Percentiles rank a stretch among this genome's conserved stretches.
Conservation (phyloP, 2,329 filamentous ascomycete genomes). For the Fusarium liriodendri region DNA sequence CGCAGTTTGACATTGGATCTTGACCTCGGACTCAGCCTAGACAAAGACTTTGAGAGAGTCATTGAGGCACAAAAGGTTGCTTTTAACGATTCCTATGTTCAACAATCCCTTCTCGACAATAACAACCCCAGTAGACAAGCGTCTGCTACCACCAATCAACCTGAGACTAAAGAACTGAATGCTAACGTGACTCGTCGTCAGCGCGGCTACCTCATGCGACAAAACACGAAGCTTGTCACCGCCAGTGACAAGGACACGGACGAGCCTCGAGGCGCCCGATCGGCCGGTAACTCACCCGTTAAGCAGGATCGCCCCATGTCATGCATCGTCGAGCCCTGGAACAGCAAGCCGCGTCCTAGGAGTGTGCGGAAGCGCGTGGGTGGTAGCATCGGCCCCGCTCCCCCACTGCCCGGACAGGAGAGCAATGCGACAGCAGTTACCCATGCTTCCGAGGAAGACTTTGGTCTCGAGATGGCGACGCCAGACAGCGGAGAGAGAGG, state of each 20-base stretch:
- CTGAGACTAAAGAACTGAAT: slow-evolving; percentile 49
- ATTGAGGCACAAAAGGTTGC: slow-evolving; percentile 96
- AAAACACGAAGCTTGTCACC: slow-evolving; percentile 96
- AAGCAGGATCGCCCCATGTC: slow-evolving; percentile 87
- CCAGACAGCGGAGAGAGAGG: slow-evolving; percentile 90
- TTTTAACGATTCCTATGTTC: slow-evolving; percentile 37
- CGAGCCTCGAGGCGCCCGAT: slow-evolving; percentile 65
- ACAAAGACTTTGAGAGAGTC: slow-evolving; percentile 93
- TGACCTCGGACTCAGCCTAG: slow-evolving; percentile 86
- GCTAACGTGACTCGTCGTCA: slow-evolving; percentile 78
- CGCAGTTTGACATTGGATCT: slow-evolving; percentile 85
- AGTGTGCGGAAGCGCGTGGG: slow-evolving; percentile 66
- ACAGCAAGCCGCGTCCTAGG: slow-evolving; percentile 77
- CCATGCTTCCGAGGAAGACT: slow-evolving; percentile 76
- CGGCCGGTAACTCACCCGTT: slow-evolving; percentile 74
- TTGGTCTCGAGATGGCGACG: slow-evolving; percentile 64
- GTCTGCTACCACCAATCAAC: slow-evolving; percentile 48
- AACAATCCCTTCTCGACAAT: slow-evolving; percentile 36
- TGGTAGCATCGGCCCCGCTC: slow-evolving; percentile 70
- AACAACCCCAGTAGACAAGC: slow-evolving; percentile 57
- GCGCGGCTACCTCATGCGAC: slow-evolving; percentile 98
- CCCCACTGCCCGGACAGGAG: slow-evolving; percentile 87
- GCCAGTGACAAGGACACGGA: slow-evolving; percentile 82
- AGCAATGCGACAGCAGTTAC: slow-evolving; percentile 78
- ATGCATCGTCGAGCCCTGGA: slow-evolving; percentile 98